Evolutionary conservation across 805 yeast genomes (phyloP).

Genomic region (Starmerella apicola): DNA sequence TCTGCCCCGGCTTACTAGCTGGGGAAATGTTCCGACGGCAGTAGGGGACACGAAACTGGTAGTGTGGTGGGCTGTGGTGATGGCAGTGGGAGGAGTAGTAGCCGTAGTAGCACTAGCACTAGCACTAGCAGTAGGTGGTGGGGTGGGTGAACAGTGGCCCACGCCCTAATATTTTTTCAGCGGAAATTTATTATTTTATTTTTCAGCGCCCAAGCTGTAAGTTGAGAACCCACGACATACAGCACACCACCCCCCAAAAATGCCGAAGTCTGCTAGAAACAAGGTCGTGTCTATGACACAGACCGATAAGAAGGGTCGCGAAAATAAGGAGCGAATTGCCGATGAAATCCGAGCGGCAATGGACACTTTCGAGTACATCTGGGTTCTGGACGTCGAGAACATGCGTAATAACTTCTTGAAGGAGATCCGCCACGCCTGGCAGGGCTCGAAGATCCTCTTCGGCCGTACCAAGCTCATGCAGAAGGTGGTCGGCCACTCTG

Average conservation of each 20-base stretch:
- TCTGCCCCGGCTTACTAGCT: too few species aligned
- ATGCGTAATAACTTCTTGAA: conserved; percentile 94
- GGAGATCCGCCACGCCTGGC: conserved; percentile 86
- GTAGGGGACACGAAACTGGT: too few species aligned
- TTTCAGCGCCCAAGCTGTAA: background rate
- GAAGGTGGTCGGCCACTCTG: conserved; percentile 79
- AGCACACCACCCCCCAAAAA: conserved; percentile 24
- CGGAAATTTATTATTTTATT: background rate
- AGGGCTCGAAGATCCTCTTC: conserved; percentile 73
- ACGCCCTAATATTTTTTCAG: too few species aligned
- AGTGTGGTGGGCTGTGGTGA: too few species aligned
- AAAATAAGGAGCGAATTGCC: conserved; percentile 79
- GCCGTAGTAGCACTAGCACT: too few species aligned
- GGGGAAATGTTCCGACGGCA: too few species aligned
- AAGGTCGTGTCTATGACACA: conserved; percentile 91
- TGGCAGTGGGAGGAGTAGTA: too few species aligned
- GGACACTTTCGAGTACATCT: conserved; percentile 62
- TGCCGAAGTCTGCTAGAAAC: conserved; percentile 97
- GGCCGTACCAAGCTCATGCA: conserved; percentile 90
- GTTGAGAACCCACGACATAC: background rate
- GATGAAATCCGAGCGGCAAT: conserved; percentile 78
- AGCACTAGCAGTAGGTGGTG: too few species aligned
- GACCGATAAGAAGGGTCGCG: conserved; percentile 91
- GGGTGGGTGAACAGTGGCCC: too few species aligned
- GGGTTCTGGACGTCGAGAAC: conserved; percentile 80